A percentile compares a stretch with the other conserved stretches of the same genome.
Conservation (phyloP, 1,284 basidiomycete genomes). For the Clitocybe nebularis region DNA sequence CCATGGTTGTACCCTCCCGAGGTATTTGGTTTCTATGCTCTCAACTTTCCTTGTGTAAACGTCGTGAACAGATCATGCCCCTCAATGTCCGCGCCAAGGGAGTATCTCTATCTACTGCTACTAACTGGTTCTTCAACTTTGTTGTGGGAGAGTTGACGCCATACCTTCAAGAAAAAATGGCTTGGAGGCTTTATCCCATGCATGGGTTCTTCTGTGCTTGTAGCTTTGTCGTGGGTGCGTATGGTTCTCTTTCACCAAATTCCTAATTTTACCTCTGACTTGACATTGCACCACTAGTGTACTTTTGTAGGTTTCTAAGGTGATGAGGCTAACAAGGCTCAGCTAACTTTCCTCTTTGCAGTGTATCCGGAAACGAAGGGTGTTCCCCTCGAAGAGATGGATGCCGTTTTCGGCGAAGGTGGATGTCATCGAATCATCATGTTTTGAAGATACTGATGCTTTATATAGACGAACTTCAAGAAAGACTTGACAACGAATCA, state of each 20-base stretch:
- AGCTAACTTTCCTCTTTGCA: slow-evolving; percentile 24
- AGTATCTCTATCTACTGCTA: slow-evolving; percentile 86
- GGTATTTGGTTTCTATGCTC: slow-evolving; percentile 32
- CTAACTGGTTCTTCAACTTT: slow-evolving; percentile 80
- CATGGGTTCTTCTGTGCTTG: slow-evolving; percentile 91
- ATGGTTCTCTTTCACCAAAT: neutral
- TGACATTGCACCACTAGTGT: slow-evolving; percentile 40
- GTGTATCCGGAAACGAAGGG: slow-evolving; percentile 84
- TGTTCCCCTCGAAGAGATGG: slow-evolving; percentile 80
- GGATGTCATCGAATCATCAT: slow-evolving; percentile 7
- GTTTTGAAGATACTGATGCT: slow-evolving; percentile 11
- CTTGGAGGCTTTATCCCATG: slow-evolving; percentile 95
- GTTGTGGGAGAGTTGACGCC: slow-evolving; percentile 90
- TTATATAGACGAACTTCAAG: slow-evolving; percentile 48
- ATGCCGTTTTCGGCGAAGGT: slow-evolving; percentile 81
- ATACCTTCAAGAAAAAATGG: slow-evolving; percentile 83
- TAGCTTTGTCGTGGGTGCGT: slow-evolving; percentile 77
- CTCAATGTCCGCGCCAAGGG: slow-evolving; percentile 89
- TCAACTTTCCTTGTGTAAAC: neutral
- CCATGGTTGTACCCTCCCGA: slow-evolving; percentile 90
- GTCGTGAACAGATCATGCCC: slow-evolving; percentile 77
- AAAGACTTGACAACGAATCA: slow-evolving; percentile 68
- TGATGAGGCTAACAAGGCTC: neutral
- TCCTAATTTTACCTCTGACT: slow-evolving; percentile 9
- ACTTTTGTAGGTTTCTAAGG: slow-evolving; percentile 53